Base-by-base conservation (phyloP, 83 land plant genomes). In the Isoetes engelmannii region DNA sequence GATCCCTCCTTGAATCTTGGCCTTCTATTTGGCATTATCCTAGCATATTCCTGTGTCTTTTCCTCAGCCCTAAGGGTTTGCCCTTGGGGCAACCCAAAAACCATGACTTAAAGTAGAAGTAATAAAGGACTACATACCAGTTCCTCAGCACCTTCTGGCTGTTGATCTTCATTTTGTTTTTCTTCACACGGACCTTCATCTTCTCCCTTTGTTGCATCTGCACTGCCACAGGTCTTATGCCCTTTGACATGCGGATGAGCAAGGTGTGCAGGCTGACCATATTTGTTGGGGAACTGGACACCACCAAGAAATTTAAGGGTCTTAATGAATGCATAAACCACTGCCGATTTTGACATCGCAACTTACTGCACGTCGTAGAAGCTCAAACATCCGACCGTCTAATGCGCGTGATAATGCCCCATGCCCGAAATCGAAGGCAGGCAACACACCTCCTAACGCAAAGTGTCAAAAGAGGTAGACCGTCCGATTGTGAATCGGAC, bases 361-460 rank as follows among this genome's bases (percentile, higher is more conserved):
- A 8, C 47, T 8, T 86, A 91, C 97, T 86, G 42, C 48, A 65
- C 87, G 84, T 48, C 74, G 81, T 51, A 68, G 72, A 55, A 90
- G 73, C 60, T n/a, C n/a, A n/a, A n/a, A n/a, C n/a, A n/a, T n/a
- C n/a, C n/a, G n/a, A n/a, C n/a, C n/a, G n/a, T n/a, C n/a, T n/a
- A n/a, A n/a, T n/a, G n/a, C n/a, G n/a, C n/a, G n/a, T n/a, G n/a
- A n/a, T n/a, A n/a, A n/a, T n/a, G n/a, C n/a, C n/a, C n/a, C n/a
- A n/a, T n/a, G n/a, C n/a, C n/a, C n/a, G n/a, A n/a, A n/a, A n/a
- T n/a, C n/a, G n/a, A n/a, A n/a, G n/a, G n/a, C n/a, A n/a, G n/a
- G n/a, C n/a, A n/a, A n/a, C n/a, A n/a, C n/a, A n/a, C n/a, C n/a
- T n/a, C n/a, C n/a, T n/a, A n/a, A n/a, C n/a, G n/a, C n/a, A n/a